phyloP scores from a whole-genome alignment of 1,284 basidiomycete genomes.

The Mycena citricolor region DNA sequence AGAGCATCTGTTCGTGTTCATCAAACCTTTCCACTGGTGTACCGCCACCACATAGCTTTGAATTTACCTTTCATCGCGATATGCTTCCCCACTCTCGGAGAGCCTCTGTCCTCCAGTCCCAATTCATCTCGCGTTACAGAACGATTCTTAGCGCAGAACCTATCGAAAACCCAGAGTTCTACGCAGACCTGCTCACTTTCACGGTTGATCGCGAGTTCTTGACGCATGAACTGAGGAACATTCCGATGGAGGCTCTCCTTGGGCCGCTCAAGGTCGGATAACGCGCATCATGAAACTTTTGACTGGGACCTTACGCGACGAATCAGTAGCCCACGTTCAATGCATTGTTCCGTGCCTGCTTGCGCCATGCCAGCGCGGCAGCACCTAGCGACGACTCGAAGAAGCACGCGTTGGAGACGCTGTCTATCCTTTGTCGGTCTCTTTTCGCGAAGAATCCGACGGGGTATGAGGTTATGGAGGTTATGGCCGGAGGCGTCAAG shows the following conservation, averaged over 20 bases:
- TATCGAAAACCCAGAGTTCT: constrained; percentile 20
- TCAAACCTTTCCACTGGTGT: too few relatives aligned
- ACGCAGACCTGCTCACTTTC: constrained; percentile 9
- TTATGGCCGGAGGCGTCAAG: constrained; percentile 57
- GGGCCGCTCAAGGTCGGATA: constrained; percentile 43
- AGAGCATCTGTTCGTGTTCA: too few relatives aligned
- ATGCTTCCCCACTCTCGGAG: too few relatives aligned
- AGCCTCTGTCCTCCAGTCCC: constrained; percentile 31
- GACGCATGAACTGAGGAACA: constrained; percentile 34
- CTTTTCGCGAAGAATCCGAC: constrained; percentile 54
- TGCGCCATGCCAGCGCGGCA: constrained; percentile 37
- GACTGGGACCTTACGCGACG: constrained; percentile 5
- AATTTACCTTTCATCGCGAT: too few relatives aligned
- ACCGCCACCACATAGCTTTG: too few relatives aligned
- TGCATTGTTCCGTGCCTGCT: constrained; percentile 45
- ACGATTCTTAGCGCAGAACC: constrained; percentile 45
- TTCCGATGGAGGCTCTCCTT: constrained; percentile 42
- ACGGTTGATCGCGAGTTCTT: constrained; percentile 42
- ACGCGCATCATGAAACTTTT: constrained; percentile 12
- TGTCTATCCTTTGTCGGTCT: constrained; percentile 42
- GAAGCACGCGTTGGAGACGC: constrained; percentile 47
- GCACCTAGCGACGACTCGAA: constrained; percentile 39
- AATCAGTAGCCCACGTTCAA: constrained; percentile 54
- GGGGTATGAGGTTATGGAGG: constrained; percentile 70
- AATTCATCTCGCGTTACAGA: constrained; percentile 41